A percentile compares a stretch with the other conserved stretches of the same genome.
These are phyloP conservation scores for Scutellaria galericulata DNA, from an alignment of 257 asterid species.

Conservation along the genomic window DNA sequence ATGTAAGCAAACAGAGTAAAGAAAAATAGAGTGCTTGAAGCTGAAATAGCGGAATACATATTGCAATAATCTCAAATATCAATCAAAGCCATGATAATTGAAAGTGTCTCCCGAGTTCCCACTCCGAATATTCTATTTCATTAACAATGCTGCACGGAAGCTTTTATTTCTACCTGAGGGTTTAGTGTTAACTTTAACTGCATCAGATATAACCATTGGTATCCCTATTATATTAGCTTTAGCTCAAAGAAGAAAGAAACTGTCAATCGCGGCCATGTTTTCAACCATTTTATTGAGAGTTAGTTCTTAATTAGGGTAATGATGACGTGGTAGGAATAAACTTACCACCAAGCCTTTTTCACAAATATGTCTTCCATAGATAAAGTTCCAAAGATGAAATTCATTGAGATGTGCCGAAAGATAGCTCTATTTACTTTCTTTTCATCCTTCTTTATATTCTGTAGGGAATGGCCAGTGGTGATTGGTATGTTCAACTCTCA, in stretches of 20 bases:
- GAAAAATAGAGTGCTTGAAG: constrained; percentile 3
- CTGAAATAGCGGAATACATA: constrained; percentile 13
- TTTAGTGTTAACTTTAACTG: not conserved
- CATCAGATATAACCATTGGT: no score
- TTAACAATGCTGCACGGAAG: not conserved
- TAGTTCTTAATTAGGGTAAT: not conserved
- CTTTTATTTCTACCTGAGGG: no score
- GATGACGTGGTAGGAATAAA: constrained; percentile 9
- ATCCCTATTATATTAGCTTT: not conserved
- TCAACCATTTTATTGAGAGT: not conserved
- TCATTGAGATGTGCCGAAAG: not conserved
- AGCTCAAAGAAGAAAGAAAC: not conserved
- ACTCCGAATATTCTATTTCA: constrained; percentile 20
- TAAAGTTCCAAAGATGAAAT: not conserved
- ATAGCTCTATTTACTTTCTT: not conserved
- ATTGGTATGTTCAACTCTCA: constrained; percentile 59
- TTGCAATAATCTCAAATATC: constrained; percentile 7
- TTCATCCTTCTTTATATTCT: constrained; percentile 30
- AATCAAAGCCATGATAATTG: constrained; percentile 1
- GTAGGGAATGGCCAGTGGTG: constrained; percentile 54
- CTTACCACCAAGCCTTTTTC: constrained; percentile 14
- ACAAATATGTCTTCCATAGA: constrained; percentile 7
- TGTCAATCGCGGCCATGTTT: not conserved
- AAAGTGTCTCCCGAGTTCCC: not conserved
- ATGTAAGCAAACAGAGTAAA: no score